These are phyloP conservation scores for Aspergillus sclerotiicarbonarius DNA, from an alignment of 495 filamentous ascomycete genomes.

Conservation along the genomic window DNA sequence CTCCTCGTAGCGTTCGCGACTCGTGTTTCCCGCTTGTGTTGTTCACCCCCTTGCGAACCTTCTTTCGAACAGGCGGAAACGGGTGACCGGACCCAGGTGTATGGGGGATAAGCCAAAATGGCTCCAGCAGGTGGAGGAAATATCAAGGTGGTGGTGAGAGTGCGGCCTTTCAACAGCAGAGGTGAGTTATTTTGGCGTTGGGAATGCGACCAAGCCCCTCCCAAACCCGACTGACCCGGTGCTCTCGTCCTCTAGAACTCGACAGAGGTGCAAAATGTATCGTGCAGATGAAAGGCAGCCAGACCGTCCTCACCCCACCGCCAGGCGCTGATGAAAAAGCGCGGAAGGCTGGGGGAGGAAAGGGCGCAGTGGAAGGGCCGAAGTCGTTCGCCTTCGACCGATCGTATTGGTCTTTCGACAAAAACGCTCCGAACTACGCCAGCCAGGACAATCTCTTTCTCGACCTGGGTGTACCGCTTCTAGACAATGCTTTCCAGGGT, in stretches of 20 bases:
- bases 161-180: constrained; percentile 88
- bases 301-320: constrained; percentile 83
- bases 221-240: constrained; percentile 5
- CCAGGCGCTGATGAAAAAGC: constrained; percentile 59
- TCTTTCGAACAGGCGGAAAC: constrained; percentile 12
- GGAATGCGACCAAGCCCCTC: constrained; percentile 2
- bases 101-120: constrained; percentile 55
- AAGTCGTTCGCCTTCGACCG: constrained; percentile 95
- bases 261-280: constrained; percentile 95
- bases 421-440: constrained; percentile 75
- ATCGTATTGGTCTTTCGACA: constrained; percentile 97
- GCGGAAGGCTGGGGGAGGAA: constrained; percentile 53
- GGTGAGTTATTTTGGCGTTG: constrained; percentile 53
- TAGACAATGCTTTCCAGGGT: constrained; percentile 97
- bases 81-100: constrained; percentile 25
- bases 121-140: constrained; percentile 84
- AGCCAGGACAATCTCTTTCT: constrained; percentile 85
- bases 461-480: constrained; percentile 83
- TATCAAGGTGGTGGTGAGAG: constrained; percentile 99
- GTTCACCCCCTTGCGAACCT: constrained; percentile 10
- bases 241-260: constrained; percentile 57
- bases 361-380: constrained; percentile 65
- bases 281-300: constrained; percentile 89
- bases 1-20: constrained; percentile 42
- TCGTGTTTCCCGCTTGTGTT: constrained; percentile 31